These are phyloP conservation scores for Erodium moschatum DNA, from an alignment of 441 rosid genomes.

Conservation along the genomic window DNA sequence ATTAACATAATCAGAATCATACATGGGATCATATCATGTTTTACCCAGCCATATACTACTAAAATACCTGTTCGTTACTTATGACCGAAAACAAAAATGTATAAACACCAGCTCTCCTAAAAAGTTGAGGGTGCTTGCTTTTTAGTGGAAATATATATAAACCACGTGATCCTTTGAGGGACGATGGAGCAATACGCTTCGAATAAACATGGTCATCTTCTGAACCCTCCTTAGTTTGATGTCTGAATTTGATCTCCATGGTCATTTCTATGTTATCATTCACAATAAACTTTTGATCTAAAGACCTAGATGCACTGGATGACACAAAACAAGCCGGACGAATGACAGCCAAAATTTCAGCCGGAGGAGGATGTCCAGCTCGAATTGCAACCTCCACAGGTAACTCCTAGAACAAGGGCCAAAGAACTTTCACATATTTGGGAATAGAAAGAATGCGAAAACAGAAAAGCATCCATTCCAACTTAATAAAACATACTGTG, in stretches of 20 bases:
- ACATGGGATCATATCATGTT: neutral
- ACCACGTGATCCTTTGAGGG: constrained; percentile 37
- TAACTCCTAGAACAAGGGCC: constrained; percentile 36
- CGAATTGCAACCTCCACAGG: constrained; percentile 26
- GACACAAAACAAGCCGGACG: constrained; percentile 44
- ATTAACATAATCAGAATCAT: constrained; percentile 10
- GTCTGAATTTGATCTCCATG: constrained; percentile 34
- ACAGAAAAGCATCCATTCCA: neutral
- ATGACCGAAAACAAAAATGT: constrained; percentile 43
- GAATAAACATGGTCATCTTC: constrained; percentile 25
- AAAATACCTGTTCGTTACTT: constrained; percentile 24
- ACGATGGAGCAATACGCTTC: constrained; percentile 27
- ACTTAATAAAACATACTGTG: neutral
- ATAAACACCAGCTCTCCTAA: constrained; percentile 46
- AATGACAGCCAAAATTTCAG: constrained; percentile 59
- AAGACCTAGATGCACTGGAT: constrained; percentile 28
- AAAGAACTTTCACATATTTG: neutral
- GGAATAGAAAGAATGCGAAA: neutral
- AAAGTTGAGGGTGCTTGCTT: constrained; percentile 25
- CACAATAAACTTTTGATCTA: constrained; percentile 50
- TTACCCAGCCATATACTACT: neutral
- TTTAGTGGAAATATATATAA: constrained; percentile 46
- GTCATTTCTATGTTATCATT: constrained; percentile 38
- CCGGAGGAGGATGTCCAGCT: constrained; percentile 46
- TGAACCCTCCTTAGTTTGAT: constrained; percentile 16